Conservation (phyloP, 2,329 filamentous ascomycete species). For the Arthrobotrys sphaeroides region DNA sequence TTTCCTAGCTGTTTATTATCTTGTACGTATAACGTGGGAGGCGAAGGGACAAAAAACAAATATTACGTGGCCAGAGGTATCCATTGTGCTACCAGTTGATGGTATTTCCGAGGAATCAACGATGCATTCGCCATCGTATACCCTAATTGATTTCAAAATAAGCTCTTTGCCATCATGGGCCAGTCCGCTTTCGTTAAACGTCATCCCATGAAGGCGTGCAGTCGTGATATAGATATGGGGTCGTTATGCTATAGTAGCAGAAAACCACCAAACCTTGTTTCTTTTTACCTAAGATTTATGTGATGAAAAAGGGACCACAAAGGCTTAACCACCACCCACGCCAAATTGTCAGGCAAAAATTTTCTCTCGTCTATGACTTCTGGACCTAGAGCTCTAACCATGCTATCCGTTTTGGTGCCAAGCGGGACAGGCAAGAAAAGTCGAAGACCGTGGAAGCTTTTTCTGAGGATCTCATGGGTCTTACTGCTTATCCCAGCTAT, state of each 20-base stretch:
- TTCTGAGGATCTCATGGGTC: conserved; percentile 6
- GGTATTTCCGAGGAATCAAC: conserved; percentile 25
- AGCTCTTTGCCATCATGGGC: conserved; percentile 23
- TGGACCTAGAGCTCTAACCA: conserved; percentile 29
- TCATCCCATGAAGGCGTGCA: conserved; percentile 41
- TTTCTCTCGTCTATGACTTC: conserved; percentile 27
- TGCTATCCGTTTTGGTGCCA: conserved; percentile 20
- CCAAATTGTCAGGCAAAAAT: conserved; percentile 3
- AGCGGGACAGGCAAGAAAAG: background rate
- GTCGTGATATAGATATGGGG: conserved; percentile 24
- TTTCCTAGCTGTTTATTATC: conserved; percentile 12
- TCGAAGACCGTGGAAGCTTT: conserved; percentile 15
- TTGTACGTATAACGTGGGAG: conserved; percentile 24
- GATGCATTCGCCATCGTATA: conserved; percentile 14
- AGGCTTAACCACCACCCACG: conserved; percentile 20
- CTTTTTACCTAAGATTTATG: conserved; percentile 52
- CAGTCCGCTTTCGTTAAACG: conserved; percentile 31
- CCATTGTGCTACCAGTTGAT: conserved; percentile 35
- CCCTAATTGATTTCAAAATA: conserved; percentile 39
- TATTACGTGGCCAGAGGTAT: conserved; percentile 38
- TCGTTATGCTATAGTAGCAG: background rate
- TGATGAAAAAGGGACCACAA: conserved; percentile 39
- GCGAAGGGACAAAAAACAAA: conserved; percentile 14
- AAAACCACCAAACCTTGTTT: conserved; percentile 37
- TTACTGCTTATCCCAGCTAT: conserved; percentile 3